Evolutionary conservation across 129 eudicot genomes (phyloP).

Genomic region (Flaveria sonorensis): DNA sequence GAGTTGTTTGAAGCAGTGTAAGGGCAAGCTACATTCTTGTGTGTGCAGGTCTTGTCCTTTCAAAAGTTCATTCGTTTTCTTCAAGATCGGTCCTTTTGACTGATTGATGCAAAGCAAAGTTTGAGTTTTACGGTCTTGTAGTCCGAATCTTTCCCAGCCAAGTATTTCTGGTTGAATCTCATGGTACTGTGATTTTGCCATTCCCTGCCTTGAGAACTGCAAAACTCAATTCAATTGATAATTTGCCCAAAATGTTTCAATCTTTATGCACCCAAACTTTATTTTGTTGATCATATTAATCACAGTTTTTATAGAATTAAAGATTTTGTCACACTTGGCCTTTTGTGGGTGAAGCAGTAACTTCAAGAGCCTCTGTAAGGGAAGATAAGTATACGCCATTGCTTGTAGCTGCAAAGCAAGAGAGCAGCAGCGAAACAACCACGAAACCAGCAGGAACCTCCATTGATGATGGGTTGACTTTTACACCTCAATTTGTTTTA

Average conservation of each 20-base stretch:
- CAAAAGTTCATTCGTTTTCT: constrained; percentile 51
- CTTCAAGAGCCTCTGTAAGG: constrained; percentile 42
- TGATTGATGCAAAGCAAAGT: constrained; percentile 65
- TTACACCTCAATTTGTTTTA: constrained; percentile 16
- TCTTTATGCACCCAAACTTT: neutral
- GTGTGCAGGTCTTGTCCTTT: constrained; percentile 71
- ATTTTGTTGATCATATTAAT: neutral
- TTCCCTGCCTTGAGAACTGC: constrained; percentile 49
- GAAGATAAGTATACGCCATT: constrained; percentile 47
- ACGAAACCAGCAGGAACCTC: constrained; percentile 34
- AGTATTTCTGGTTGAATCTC: constrained; percentile 43
- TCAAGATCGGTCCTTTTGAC: constrained; percentile 72
- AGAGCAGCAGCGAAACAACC: constrained; percentile 34
- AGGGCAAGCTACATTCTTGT: constrained; percentile 43
- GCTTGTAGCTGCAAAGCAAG: constrained; percentile 36
- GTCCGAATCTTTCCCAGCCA: constrained; percentile 42
- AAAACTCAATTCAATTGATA: constrained; percentile 24
- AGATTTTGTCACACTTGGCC: constrained; percentile 41
- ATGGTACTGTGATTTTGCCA: constrained; percentile 50
- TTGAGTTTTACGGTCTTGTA: constrained; percentile 62
- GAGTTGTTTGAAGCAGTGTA: constrained; percentile 46
- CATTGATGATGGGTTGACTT: constrained; percentile 39
- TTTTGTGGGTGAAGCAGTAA: constrained; percentile 41
- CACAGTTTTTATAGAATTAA: neutral
- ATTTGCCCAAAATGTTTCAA: neutral